A percentile compares a stretch with the other conserved stretches of the same genome.
Conservation (phyloP, 257 asterid species). For the Avicennia marina region DNA sequence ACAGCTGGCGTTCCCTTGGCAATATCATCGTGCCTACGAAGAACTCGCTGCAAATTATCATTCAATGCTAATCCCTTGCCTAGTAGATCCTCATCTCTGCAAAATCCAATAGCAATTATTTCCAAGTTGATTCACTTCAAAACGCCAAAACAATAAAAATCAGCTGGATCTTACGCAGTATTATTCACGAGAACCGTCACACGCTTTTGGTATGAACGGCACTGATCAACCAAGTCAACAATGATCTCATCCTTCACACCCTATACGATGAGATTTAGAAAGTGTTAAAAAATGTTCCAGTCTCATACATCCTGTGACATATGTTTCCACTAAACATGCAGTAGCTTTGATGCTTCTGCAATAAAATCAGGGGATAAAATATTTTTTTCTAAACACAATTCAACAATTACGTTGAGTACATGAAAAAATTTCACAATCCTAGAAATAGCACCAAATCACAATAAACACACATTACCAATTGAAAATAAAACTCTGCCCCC, state of each 20-base stretch:
- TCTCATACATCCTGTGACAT: not conserved
- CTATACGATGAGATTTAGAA: conserved; percentile 30
- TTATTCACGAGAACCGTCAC: conserved; percentile 87
- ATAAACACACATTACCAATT: too few species aligned
- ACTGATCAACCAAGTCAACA: conserved; percentile 90
- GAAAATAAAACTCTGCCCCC: too few species aligned
- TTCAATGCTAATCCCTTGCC: conserved; percentile 76
- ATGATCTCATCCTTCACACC: conserved; percentile 83
- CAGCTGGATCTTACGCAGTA: conserved; percentile 52
- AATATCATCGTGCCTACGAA: conserved; percentile 60
- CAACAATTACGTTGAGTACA: too few species aligned
- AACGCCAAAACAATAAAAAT: conserved; percentile 8
- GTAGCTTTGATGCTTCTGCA: not conserved
- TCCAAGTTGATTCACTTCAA: conserved; percentile 5
- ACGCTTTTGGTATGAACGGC: conserved; percentile 79
- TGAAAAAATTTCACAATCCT: too few species aligned
- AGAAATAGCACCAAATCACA: too few species aligned
- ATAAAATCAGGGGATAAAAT: not conserved
- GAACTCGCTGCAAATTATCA: conserved; percentile 79
- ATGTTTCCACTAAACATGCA: conserved; percentile 2
- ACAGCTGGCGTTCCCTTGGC: conserved; percentile 48
- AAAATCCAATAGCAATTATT: conserved; percentile 6
- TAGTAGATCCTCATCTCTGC: conserved; percentile 86
- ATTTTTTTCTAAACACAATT: too few species aligned
- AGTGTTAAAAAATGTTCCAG: not conserved